Evolutionary conservation across 2,329 filamentous ascomycete genomes (phyloP).

Genomic region (Aspergillus bombycis): DNA sequence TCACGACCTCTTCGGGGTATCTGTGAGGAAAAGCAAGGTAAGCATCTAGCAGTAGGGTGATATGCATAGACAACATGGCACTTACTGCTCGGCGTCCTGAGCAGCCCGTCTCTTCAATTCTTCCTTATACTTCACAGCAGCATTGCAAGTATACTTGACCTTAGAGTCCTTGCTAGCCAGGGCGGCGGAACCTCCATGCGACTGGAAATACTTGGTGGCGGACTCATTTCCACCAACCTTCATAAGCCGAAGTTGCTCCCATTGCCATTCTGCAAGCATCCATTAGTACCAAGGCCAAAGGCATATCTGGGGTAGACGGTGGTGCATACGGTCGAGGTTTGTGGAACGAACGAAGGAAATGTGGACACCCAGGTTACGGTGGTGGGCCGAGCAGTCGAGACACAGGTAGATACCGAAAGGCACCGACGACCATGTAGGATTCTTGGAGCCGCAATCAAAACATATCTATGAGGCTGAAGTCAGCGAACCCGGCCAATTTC

Average conservation of each 20-base stretch:
- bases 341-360: constrained; percentile 99
- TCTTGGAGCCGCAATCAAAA: constrained; percentile 97
- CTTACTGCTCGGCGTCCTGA: constrained; percentile 81
- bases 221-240: constrained; percentile 98
- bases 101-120: constrained; percentile 86
- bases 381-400: constrained; percentile 95
- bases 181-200: constrained; percentile 90
- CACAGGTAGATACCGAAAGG: constrained; percentile 97
- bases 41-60: not conserved
- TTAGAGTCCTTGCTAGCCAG: constrained; percentile 96
- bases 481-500: constrained; percentile 5
- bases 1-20: constrained; percentile 80
- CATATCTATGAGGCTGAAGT: constrained; percentile 67
- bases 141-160: constrained; percentile 91
- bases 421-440: constrained; percentile 97
- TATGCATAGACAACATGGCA: constrained; percentile 14
- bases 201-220: constrained; percentile 97
- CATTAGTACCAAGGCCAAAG: constrained; percentile 25
- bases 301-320: constrained; percentile 5
- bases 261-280: constrained; percentile 80
- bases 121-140: constrained; percentile 97
- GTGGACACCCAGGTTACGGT: constrained; percentile 96
- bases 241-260: constrained; percentile 96
- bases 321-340: constrained; percentile 88
- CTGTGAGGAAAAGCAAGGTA: constrained; percentile 49